Evolutionary conservation across 163 green algal genomes (phyloP).

Genomic region (Chlamydomonas reinhardtii): DNA sequence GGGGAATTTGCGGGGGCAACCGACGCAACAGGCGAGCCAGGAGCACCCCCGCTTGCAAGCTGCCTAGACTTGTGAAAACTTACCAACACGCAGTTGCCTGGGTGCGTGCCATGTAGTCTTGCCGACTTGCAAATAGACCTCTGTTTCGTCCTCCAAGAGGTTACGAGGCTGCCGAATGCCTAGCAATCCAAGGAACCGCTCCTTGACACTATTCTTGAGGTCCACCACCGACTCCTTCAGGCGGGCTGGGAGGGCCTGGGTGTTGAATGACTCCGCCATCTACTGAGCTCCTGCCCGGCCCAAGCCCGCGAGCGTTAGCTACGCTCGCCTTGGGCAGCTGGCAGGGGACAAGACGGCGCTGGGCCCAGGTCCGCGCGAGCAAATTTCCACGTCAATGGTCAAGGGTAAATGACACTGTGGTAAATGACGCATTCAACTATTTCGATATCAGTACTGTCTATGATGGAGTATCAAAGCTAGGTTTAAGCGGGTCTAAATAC

Average conservation of each 20-base stretch:
- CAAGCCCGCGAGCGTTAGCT: neutral
- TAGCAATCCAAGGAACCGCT: conserved; percentile 34
- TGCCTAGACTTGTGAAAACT: neutral
- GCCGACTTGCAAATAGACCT: conserved; percentile 44
- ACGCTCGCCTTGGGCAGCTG: neutral
- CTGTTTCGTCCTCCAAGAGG: conserved; percentile 29
- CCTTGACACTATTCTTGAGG: conserved; percentile 27
- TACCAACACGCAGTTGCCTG: conserved; percentile 28
- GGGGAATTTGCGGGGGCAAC: neutral
- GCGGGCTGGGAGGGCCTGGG: conserved; percentile 18
- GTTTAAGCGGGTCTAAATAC: neutral
- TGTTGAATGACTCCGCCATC: conserved; percentile 8
- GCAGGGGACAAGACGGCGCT: too few species aligned
- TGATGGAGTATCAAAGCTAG: too few species aligned
- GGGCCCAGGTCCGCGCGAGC: neutral
- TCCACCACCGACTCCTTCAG: neutral
- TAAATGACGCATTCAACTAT: neutral
- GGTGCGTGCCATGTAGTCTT: conserved; percentile 28
- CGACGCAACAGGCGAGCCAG: neutral
- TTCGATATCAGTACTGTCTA: neutral
- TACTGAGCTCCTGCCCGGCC: neutral
- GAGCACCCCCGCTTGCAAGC: neutral
- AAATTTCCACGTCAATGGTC: neutral
- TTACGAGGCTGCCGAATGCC: conserved; percentile 16
- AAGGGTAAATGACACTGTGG: too few species aligned